Base-by-base conservation (phyloP, 495 filamentous ascomycete species). In the Xanthoparmelia taractica region DNA sequence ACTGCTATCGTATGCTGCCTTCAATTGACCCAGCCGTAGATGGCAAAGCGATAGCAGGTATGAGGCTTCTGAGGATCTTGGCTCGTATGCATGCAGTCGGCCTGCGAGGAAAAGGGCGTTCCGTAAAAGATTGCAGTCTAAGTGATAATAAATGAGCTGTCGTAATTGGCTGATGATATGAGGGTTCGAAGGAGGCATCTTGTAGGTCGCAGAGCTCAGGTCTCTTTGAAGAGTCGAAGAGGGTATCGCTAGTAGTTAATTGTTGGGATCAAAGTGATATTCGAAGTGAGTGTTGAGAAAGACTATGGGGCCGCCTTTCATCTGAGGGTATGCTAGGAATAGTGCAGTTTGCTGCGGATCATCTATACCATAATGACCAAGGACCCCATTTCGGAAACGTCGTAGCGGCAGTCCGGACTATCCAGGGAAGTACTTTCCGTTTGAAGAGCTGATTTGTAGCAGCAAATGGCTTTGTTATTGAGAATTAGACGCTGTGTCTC, bases 81-180 rank as follows among this genome's bases (percentile, higher is more conserved):
- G 84, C 64, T 97, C 94, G 68, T 90, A 85, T 40, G 92, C 92
- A 57, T 85, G 80, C 8, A 97, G 81, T 56, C 94, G 86, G 58
- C 91, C 90, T 57, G 94, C 88, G 47, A 96, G 86, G 75, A 97
- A 97, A 36, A 96, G 84, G 58, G 94, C 94, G 68, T 94, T 97
- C 38, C 88, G 82, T 67, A 88, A 79, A 36, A 92, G 81, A 68
- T 92, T 87, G 68, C 93, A 95, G 75, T 98, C 94, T 72, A 98
- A 84, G 71, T 96, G 86, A 75, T 97, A 96, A 74, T 91, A 89
- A 64, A 97, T 85, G 59, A 90, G 80, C 70, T 94, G 88, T 71
- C 88, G 83, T 67, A 97, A 78, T 74, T 96, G 89, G 72, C 79
- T 79, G 47, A 87, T 79, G 67, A 92, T 80, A 71, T 86, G 80